These are phyloP conservation scores for Oryza coarctata DNA, from an alignment of 176 grass and related monocot genomes.

Conservation along the genomic window DNA sequence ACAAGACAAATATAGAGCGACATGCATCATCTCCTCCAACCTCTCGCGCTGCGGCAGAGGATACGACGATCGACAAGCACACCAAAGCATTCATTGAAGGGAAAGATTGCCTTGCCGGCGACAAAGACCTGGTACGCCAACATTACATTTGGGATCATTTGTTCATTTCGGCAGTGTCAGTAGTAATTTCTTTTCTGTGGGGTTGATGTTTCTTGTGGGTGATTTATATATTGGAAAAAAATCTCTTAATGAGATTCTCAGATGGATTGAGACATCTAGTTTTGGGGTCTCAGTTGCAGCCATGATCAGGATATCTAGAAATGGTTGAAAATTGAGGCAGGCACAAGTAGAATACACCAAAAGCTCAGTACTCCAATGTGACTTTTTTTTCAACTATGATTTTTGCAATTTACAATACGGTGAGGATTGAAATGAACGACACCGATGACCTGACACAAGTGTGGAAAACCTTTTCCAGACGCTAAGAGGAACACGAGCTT, in stretches of 20 bases:
- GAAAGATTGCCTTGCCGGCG: too few relatives aligned
- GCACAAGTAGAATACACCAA: not conserved
- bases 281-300: too few relatives aligned
- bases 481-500: conserved; percentile 43
- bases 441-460: conserved; percentile 15
- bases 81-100: too few relatives aligned
- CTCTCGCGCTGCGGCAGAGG: too few relatives aligned
- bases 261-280: not conserved
- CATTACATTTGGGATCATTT: too few relatives aligned
- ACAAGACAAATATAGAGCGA: too few relatives aligned
- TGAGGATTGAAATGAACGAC: conserved; percentile 25
- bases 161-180: too few relatives aligned
- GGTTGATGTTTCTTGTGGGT: not conserved
- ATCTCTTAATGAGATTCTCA: not conserved
- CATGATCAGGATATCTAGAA: not conserved
- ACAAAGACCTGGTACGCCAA: too few relatives aligned
- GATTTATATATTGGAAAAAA: not conserved
- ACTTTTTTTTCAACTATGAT: conserved; percentile 32
- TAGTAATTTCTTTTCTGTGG: not conserved
- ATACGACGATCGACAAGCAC: too few relatives aligned
- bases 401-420: conserved; percentile 53
- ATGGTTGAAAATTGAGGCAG: not conserved
- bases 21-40: too few relatives aligned
- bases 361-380: conserved; percentile 19
- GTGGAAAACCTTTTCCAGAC: conserved; percentile 47